Evolutionary conservation across 2,329 filamentous ascomycete species (phyloP).

Genomic region (Dothistroma pini): DNA sequence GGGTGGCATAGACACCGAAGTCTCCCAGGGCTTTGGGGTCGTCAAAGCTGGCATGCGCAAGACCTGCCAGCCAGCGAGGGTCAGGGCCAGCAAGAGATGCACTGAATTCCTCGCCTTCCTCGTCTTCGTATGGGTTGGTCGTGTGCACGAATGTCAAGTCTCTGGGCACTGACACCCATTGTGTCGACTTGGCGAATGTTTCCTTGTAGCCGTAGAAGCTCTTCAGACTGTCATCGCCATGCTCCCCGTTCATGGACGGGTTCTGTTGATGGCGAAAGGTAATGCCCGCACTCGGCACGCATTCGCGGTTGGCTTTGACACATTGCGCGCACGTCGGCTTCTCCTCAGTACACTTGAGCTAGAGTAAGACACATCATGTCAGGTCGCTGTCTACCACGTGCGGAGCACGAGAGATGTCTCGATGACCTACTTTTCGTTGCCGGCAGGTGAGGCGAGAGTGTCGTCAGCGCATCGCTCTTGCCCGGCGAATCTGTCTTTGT

Average conservation of each 20-base stretch:
- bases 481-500: background rate
- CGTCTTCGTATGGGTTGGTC: slow-evolving; percentile 58
- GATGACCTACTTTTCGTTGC: slow-evolving; percentile 30
- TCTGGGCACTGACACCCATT: slow-evolving; percentile 62
- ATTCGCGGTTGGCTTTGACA: slow-evolving; percentile 57
- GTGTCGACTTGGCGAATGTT: slow-evolving; percentile 57
- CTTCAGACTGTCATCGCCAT: slow-evolving; percentile 48
- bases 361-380: slow-evolving; percentile 1
- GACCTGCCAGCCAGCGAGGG: background rate
- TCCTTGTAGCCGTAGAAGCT: slow-evolving; percentile 65
- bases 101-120: slow-evolving; percentile 22
- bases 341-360: slow-evolving; percentile 63
- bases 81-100: background rate
- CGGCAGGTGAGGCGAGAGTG: slow-evolving; percentile 31
- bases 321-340: slow-evolving; percentile 61
- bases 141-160: slow-evolving; percentile 61
- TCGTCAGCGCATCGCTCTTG: background rate
- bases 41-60: background rate
- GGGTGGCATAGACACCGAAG: slow-evolving; percentile 35
- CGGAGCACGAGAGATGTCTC: background rate
- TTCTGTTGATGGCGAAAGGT: slow-evolving; percentile 68
- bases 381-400: background rate
- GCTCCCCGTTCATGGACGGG: slow-evolving; percentile 60
- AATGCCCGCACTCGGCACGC: slow-evolving; percentile 59
- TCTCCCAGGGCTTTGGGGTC: slow-evolving; percentile 1